Base-by-base conservation (phyloP, 31 red algal genomes). In the Bonnemaisonia californica region DNA sequence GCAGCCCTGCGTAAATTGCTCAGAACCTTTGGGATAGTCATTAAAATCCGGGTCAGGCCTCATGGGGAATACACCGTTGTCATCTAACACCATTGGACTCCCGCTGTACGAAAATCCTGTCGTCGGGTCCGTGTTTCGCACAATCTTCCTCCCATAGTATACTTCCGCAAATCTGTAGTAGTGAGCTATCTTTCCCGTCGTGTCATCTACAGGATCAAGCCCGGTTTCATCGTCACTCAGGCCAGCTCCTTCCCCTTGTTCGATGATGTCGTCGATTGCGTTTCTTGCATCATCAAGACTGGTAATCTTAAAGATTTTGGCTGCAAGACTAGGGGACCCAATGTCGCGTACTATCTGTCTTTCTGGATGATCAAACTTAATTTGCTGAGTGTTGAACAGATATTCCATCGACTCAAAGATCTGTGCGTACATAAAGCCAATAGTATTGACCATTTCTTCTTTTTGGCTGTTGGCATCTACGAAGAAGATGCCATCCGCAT, bases 31-130 rank as follows among this genome's bases (percentile, higher is more conserved):
- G 4, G 72, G 72, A 27, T 61, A 37, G n/a, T 57, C 45, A 12
- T 76, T 21, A n/a, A 76, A 27, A n/a, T 76, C 58, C 45, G 72
- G 72, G 32, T 76, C 72, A 45, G 59, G 47, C 72, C 39, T 42
- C 72, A 76, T 76, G 32, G 59, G 59, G 48, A 60, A 76, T 5
- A 76, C 72, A 8, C 72, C 72, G 58, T 76, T 45, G 9, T 27
- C n/a, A 35, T 76, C 48, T 4, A 76, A 24, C 19, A 41, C 18
- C 12, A 76, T 76, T 41, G 19, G 40, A 4, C 47, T 42, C 12
- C 72, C 72, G 13, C 4, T 61, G 30, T 57, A 76, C 8, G 42
- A 57, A 51, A 51, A 51, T 7, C 45, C 45, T 51, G 9, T 16
- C 7, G 7, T 51, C 45, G 7, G 9, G 45, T 57, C 39, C 16